Base-by-base conservation (phyloP, 2,329 filamentous ascomycete genomes). In the Didymella exigua region DNA sequence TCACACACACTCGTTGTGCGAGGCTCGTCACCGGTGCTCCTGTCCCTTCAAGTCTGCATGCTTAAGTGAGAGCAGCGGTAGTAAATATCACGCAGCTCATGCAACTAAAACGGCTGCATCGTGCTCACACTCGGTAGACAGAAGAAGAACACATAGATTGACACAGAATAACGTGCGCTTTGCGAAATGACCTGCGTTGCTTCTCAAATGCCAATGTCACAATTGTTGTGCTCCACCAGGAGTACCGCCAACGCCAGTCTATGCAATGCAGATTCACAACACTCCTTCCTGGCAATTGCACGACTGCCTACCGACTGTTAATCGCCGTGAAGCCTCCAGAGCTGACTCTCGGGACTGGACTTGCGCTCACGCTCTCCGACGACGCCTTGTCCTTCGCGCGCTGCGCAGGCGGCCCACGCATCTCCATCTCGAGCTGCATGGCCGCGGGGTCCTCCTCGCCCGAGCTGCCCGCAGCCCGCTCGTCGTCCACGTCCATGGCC, bases 391-490 rank as follows among this genome's bases (percentile, higher is more conserved):
- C 45, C 18, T 64, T 62, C 23, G 24, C 48, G 38, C 40, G 31
- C 58, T 47, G 23, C 13, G 50, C 53, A 24, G 57, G 59, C 49
- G 68, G 68, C 3, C 72, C 71, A 5, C 71, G 64, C 72, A 75
- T 75, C 56, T 75, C 72, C 69, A 75, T 74, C 59, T 75, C 71
- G n/a, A 75, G 64, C 53, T 74, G 72, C 70, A 73, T 73, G 0
- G 72, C 71, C 18, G 70, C 70, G 0, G 62, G 60, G 42, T 73
- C 72, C 18, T 69, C 62, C 26, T 70, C 69, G 14, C 62, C 54
- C 8, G 70, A 69, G 46, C 62, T 68, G 2, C 68, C 66, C 9
- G 62, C 59, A 0, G 60, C 59, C 13, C 47, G 52, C 16, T 62
- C 42, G 18, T 26, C 40, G 27, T 57, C 54, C 1, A 57, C 13